Conservation (phyloP, 2,329 filamentous ascomycete genomes). For the Elsinoe australis region DNA sequence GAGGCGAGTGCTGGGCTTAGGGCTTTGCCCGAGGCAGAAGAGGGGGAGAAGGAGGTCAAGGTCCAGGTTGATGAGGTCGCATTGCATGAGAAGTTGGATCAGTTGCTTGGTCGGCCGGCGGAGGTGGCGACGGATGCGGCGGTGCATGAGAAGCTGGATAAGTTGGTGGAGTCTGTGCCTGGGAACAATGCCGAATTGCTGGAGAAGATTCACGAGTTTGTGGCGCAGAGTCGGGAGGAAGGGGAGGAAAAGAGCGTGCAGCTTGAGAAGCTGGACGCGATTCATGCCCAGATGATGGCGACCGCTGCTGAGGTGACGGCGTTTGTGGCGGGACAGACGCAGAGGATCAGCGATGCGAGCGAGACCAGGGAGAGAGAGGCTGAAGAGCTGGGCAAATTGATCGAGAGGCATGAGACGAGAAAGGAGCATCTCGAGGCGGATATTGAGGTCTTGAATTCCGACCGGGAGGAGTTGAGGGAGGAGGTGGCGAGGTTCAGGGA, state of each 20-base stretch:
- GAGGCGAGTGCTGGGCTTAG: too few species aligned
- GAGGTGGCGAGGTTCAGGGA: conserved; percentile 52
- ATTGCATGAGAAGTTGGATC: conserved; percentile 52
- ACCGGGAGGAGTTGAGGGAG: conserved; percentile 42
- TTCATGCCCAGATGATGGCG: conserved; percentile 76
- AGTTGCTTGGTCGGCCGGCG: conserved; percentile 33
- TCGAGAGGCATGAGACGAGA: conserved; percentile 66
- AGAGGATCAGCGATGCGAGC: conserved; percentile 66
- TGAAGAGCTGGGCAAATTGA: conserved; percentile 68
- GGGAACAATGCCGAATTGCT: conserved; percentile 10
- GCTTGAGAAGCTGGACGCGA: conserved; percentile 76
- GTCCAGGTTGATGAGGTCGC: conserved; percentile 56
- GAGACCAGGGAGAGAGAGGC: conserved; percentile 72
- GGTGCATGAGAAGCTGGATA: conserved; percentile 40
- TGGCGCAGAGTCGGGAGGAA: conserved; percentile 35
- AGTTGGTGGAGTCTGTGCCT: conserved; percentile 42
- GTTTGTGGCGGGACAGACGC: conserved; percentile 70
- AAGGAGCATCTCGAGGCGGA: conserved; percentile 52
- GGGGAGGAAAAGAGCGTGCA: conserved; percentile 64
- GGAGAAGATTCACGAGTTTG: conserved; percentile 11
- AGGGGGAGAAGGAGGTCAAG: conserved; percentile 37
- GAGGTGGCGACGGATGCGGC: conserved; percentile 17
- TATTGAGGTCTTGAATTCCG: conserved; percentile 38
- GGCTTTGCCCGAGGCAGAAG: conserved; percentile 36
- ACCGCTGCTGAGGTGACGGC: conserved; percentile 77